Percentiles rank a stretch among this genome's conserved stretches.
phyloP scores from a whole-genome alignment of 768 basidiomycete species.

The Pleurotus salmoneostramineus region DNA sequence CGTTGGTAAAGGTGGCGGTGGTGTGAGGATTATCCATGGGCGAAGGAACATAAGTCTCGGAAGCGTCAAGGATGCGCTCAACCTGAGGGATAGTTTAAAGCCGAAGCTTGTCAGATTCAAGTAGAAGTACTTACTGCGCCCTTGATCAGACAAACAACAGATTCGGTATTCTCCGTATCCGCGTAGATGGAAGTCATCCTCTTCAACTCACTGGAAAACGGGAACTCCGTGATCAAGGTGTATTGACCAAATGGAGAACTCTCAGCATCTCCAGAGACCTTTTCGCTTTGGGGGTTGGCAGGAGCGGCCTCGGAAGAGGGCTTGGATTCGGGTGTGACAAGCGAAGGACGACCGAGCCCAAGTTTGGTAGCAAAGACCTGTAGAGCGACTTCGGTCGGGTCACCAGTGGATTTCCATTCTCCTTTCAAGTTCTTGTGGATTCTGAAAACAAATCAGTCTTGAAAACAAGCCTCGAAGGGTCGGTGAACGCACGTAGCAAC shows the following conservation, averaged over 20 bases:
- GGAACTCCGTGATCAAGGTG: conserved; percentile 31
- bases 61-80: conserved; percentile 46
- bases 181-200: conserved; percentile 40
- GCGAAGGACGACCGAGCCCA: conserved; percentile 32
- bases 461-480: background rate
- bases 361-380: conserved; percentile 51
- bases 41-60: conserved; percentile 25
- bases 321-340: conserved; percentile 21
- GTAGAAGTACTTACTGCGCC: conserved; percentile 26
- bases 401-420: conserved; percentile 44
- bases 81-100: conserved; percentile 17
- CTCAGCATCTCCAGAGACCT: background rate
- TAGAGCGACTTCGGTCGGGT: conserved; percentile 52
- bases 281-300: conserved; percentile 21
- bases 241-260: conserved; percentile 22
- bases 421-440: conserved; percentile 35
- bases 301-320: conserved; percentile 15
- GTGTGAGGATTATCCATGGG: conserved; percentile 17
- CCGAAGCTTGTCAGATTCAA: background rate
- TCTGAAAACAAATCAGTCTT: conserved; percentile 13
- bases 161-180: conserved; percentile 19
- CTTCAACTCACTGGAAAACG: conserved; percentile 51
- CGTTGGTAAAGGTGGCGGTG: conserved; percentile 23
- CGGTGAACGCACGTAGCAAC: conserved; percentile 26
- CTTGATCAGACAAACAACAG: conserved; percentile 26